phyloP scores from a whole-genome alignment of 2,329 filamentous ascomycete genomes.

The Xylaria sp. region DNA sequence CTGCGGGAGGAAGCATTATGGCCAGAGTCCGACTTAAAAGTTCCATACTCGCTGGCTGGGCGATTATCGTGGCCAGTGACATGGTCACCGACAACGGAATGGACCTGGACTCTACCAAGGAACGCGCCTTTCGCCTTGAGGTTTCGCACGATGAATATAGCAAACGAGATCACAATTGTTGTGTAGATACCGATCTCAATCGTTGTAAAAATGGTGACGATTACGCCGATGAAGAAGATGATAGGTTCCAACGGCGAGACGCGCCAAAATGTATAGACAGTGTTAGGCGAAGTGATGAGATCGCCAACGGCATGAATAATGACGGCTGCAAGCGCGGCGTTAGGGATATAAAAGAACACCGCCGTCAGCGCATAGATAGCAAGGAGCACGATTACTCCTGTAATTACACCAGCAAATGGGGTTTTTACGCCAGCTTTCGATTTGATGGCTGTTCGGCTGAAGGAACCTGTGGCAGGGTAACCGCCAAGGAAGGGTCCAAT shows the following conservation, averaged over 20 bases:
- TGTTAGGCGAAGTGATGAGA: conserved; percentile 88
- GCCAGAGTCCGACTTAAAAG: conserved; percentile 51
- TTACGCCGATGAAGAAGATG: conserved; percentile 91
- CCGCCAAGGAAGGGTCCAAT: conserved; percentile 90
- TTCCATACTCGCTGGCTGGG: conserved; percentile 60
- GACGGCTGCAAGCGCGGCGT: conserved; percentile 78
- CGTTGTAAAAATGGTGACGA: conserved; percentile 84
- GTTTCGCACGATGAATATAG: conserved; percentile 80
- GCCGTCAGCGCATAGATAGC: conserved; percentile 88
- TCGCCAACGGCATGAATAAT: conserved; percentile 97
- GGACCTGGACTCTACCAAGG: conserved; percentile 81
- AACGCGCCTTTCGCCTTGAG: conserved; percentile 84
- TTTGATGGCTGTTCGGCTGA: conserved; percentile 95
- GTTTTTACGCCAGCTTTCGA: conserved; percentile 95
- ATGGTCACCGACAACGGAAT: conserved; percentile 81
- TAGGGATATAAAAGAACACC: conserved; percentile 94
- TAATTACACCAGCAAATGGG: conserved; percentile 88
- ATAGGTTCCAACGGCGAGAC: conserved; percentile 88
- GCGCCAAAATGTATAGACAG: conserved; percentile 92
- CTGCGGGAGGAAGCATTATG: conserved; percentile 60
- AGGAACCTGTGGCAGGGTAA: conserved; percentile 93
- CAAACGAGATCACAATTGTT: conserved; percentile 78
- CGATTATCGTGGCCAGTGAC: conserved; percentile 66
- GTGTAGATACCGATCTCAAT: conserved; percentile 95
- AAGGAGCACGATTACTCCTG: conserved; percentile 81